Percentiles rank a stretch among this genome's conserved stretches.
Conservation (phyloP, 1,284 basidiomycete genomes). For the Naganishia cerealis region DNA sequence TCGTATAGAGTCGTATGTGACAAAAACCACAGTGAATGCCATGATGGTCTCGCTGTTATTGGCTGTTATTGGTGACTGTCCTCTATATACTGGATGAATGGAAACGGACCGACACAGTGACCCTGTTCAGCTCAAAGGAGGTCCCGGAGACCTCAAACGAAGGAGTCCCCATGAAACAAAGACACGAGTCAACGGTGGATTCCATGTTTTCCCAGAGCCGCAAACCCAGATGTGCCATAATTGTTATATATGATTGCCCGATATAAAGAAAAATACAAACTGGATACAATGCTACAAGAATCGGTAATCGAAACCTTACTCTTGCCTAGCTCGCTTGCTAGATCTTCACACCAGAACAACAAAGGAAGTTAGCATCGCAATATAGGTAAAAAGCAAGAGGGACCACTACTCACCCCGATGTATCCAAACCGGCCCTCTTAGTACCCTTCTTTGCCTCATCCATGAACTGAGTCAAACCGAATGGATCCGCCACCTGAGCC, state of each 20-base stretch:
- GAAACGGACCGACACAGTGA: background rate
- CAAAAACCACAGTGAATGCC: background rate
- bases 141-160: background rate
- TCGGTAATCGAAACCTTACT: conserved; percentile 7
- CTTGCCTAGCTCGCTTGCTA: conserved; percentile 33
- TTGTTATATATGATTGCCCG: background rate
- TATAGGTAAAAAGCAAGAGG: background rate
- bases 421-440: conserved; percentile 66
- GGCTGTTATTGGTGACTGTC: too few relatives aligned
- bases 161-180: background rate
- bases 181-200: background rate
- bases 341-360: conserved; percentile 1
- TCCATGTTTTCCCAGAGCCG: background rate
- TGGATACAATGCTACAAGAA: conserved; percentile 4
- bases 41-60: background rate
- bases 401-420: conserved; percentile 36
- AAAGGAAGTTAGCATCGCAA: background rate
- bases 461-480: conserved; percentile 94
- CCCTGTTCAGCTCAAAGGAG: background rate
- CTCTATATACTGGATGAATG: background rate
- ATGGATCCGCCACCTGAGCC: conserved; percentile 70
- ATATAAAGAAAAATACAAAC: conserved; percentile 19
- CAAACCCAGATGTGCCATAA: background rate
- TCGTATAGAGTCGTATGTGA: background rate
- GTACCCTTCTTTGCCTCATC: conserved; percentile 92